Percentiles rank a stretch among this genome's conserved stretches.
Conservation (phyloP, 371 early-diverging fungal species). For the Choanephora cucurbitarum region DNA sequence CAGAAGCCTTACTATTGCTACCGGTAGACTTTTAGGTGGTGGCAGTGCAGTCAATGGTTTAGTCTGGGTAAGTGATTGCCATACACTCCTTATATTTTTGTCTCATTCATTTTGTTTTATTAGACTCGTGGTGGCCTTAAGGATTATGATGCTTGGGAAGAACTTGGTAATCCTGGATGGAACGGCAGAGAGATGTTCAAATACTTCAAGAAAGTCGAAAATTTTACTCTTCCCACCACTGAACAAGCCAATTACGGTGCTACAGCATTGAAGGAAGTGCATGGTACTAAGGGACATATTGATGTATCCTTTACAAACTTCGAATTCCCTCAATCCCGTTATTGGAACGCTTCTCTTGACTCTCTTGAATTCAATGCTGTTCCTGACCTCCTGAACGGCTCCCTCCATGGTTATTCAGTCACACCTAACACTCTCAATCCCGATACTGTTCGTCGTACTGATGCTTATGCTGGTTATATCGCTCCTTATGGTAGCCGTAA, state of each 20-base stretch:
- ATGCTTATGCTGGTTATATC: constrained; percentile 18
- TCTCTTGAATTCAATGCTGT: constrained; percentile 8
- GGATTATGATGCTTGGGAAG: constrained; percentile 41
- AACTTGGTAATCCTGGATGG: constrained; percentile 32
- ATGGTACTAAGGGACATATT: constrained; percentile 12
- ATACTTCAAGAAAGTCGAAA: constrained; percentile 23
- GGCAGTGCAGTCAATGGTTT: constrained; percentile 23
- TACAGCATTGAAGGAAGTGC: constrained; percentile 1
- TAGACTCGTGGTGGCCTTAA: constrained; percentile 40
- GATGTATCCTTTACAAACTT: constrained; percentile 14
- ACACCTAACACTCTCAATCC: constrained; percentile 22
- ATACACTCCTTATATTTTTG: no score
- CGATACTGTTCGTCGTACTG: constrained; percentile 7
- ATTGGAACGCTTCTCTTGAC: constrained; percentile 15
- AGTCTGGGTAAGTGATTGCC: constrained; percentile 12
- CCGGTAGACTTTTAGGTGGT: constrained; percentile 21
- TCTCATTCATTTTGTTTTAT: constrained; percentile 25
- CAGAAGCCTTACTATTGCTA: constrained; percentile 14
- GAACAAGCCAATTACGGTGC: constrained; percentile 16
- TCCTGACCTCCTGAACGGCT: constrained; percentile 15
- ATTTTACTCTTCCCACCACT: constrained; percentile 6
- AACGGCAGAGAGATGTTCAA: constrained; percentile 24
- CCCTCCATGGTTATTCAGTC: constrained; percentile 18
- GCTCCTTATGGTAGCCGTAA: constrained; percentile 4
- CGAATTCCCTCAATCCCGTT: constrained; percentile 18